Evolutionary conservation across 495 filamentous ascomycete species (phyloP), one percentile per base, ranked within the genome.

Genomic region (Aspergillus hancockii): DNA sequence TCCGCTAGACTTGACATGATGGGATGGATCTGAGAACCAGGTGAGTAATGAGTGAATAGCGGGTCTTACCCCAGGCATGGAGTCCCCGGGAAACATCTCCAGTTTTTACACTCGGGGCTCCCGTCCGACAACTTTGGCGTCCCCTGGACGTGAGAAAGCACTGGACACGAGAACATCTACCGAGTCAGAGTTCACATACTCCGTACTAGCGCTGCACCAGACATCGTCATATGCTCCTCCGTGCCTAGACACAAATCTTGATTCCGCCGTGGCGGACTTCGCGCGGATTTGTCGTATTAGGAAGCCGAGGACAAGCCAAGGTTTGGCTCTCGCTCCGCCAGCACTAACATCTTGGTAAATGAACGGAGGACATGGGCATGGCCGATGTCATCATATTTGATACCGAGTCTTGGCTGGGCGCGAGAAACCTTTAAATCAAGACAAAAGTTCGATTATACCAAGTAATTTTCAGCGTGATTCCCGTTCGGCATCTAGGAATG

Each of bases 181-280:
- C n/a, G n/a, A n/a, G n/a, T n/a, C n/a, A n/a, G 8, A 53, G 28
- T 10, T 31, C 31, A 13, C 50, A 53, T 50, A 53, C n/a, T 53
- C 34, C 34, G 6, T 23, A 18, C 47, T 19, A 7, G 9, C 18
- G 25, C 25, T 3, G 12, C 8, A 50, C 23, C 7, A 7, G 7
- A 9, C 25, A 5, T 9, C 28, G 30, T 22, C 50, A 38, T 25
- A 32, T 22, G 50, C 4, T 54, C 34, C 32, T 40, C 19, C 22
- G 3, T 32, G 32, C 28, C 36, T 13, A 36, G 34, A 43, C 36
- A 0, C 18, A 18, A 21, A 9, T 19, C 0, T 23, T 18, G 18
- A 19, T 54, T 54, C 52, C 52, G 52, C 52, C 36, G 8, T 19
- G 36, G 16, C 52, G 36, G 52, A 54, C 52, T 54, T 54, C 31